A percentile compares a stretch with the other conserved stretches of the same genome.
These are phyloP conservation scores for Hyaloscypha hepaticicola DNA, from an alignment of 495 filamentous ascomycete species.

Conservation along the genomic window DNA sequence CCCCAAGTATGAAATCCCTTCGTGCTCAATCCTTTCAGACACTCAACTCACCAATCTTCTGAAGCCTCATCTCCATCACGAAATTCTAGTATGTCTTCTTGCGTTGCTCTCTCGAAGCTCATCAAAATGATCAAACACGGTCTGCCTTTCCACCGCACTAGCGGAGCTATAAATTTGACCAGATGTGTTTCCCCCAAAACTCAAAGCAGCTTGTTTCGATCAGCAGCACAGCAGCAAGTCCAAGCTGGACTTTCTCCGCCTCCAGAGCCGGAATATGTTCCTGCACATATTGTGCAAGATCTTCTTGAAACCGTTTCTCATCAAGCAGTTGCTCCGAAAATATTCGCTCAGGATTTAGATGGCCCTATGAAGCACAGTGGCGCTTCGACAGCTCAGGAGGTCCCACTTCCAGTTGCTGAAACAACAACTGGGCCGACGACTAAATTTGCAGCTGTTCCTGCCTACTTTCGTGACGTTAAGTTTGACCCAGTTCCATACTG, in stretches of 20 bases:
- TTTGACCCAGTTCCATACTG: slow-evolving; percentile 35
- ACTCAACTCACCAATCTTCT: too few relatives aligned
- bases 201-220: neutral
- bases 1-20: neutral
- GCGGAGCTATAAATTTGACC: neutral
- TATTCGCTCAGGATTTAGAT: neutral
- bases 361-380: neutral
- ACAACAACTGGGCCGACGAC: neutral
- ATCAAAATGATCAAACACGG: neutral
- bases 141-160: neutral
- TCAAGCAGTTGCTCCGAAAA: neutral
- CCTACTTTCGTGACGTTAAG: slow-evolving; percentile 9
- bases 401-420: neutral
- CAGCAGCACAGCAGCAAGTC: neutral
- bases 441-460: neutral
- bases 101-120: neutral
- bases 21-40: neutral
- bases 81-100: too few relatives aligned
- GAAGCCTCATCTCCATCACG: neutral
- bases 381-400: neutral
- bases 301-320: neutral
- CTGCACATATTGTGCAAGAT: neutral
- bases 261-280: neutral
- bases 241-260: slow-evolving; percentile 4
- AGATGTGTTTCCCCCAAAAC: neutral